A percentile compares a stretch with the other conserved stretches of the same genome.
Evolutionary conservation across 2,329 filamentous ascomycete genomes (phyloP).

Genomic region (Pleurostoma richardsiae): DNA sequence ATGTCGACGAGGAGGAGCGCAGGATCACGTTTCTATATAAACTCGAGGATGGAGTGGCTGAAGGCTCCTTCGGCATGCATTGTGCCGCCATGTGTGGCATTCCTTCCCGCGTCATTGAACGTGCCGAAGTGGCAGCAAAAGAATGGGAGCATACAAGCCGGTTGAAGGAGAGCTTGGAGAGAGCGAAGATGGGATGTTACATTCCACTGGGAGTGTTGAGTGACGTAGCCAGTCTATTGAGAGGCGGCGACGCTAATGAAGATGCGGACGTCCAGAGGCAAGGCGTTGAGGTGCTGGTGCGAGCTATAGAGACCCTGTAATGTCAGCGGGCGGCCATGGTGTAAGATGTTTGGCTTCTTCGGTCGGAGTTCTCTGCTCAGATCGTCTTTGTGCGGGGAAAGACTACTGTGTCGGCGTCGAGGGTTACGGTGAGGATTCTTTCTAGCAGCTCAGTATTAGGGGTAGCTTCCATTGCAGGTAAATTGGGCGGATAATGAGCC

Average conservation of each 20-base stretch:
- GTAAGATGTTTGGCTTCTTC: no score
- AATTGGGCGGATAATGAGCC: no score
- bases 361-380: no score
- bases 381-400: no score
- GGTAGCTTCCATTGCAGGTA: no score
- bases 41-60: constrained; percentile 86
- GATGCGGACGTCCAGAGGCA: constrained; percentile 30
- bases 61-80: constrained; percentile 98
- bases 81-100: constrained; percentile 99
- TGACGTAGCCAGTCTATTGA: constrained; percentile 75
- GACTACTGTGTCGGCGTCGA: no score
- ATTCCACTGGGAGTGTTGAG: constrained; percentile 83
- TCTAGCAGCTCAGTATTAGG: no score
- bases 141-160: constrained; percentile 95
- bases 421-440: no score
- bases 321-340: neutral
- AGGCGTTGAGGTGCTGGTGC: constrained; percentile 54
- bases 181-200: constrained; percentile 71
- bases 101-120: constrained; percentile 71
- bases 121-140: constrained; percentile 80
- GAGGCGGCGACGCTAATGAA: constrained; percentile 43
- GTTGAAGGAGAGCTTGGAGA: constrained; percentile 82
- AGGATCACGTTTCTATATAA: constrained; percentile 97
- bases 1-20: constrained; percentile 78
- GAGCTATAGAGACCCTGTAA: constrained; percentile 55